phyloP scores from a whole-genome alignment of 73 alveolate genomes.

The Tetrahymena malaccensis region DNA sequence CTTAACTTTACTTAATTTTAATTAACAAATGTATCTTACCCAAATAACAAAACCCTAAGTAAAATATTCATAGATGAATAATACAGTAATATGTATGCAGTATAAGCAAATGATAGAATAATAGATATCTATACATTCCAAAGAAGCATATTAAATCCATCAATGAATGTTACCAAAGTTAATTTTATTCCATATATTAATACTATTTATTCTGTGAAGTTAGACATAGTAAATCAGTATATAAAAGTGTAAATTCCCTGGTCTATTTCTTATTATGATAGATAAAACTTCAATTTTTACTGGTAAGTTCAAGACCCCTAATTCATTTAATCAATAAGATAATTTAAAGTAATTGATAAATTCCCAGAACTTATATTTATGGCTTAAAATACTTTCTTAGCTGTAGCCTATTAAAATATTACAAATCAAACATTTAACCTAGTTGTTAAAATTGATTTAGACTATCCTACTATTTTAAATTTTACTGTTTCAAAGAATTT shows the following conservation, averaged over 20 bases:
- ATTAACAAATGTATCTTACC: background rate
- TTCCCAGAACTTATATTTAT: background rate
- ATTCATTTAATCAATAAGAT: background rate
- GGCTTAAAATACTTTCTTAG: background rate
- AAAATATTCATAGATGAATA: background rate
- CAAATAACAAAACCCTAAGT: background rate
- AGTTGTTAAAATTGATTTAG: background rate
- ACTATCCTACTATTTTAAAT: background rate
- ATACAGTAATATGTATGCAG: background rate
- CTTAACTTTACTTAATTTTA: background rate
- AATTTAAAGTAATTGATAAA: background rate
- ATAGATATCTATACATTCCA: background rate
- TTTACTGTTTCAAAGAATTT: background rate
- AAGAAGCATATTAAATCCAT: background rate
- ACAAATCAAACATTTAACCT: background rate
- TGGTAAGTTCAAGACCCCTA: background rate
- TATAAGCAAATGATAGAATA: background rate
- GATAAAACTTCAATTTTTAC: background rate
- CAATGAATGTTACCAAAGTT: background rate
- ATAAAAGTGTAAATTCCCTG: background rate
- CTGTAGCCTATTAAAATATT: background rate
- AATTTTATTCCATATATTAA: background rate
- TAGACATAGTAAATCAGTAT: background rate
- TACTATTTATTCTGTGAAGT: background rate
- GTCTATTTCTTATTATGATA: background rate